These are phyloP conservation scores for Trypanosomatidae sp. DNA, from an alignment of 208 protist species.

Conservation along the genomic window DNA sequence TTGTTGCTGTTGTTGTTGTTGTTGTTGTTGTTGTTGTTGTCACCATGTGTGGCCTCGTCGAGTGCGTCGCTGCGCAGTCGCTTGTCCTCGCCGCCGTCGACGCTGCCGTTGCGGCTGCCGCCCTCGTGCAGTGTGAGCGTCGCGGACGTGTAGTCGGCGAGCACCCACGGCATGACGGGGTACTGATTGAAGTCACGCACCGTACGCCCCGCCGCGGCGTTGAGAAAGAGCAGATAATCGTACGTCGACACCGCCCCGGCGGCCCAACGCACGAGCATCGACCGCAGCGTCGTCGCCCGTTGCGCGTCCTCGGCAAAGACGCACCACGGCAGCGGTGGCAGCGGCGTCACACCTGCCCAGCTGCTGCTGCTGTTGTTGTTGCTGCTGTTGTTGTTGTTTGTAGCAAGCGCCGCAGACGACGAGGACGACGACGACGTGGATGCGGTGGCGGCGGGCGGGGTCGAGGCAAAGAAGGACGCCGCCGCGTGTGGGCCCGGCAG, in stretches of 20 bases:
- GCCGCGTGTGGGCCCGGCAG: slow-evolving; percentile 7
- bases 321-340: too few relatives aligned
- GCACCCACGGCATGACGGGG: slow-evolving; percentile 91
- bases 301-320: slow-evolving; percentile 49
- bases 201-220: slow-evolving; percentile 81
- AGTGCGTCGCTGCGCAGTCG: too few relatives aligned
- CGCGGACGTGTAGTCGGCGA: slow-evolving; percentile 61
- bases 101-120: too few relatives aligned
- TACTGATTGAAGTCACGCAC: slow-evolving; percentile 89
- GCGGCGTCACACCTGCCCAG: too few relatives aligned
- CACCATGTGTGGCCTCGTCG: too few relatives aligned
- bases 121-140: slow-evolving; percentile 62
- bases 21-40: too few relatives aligned
- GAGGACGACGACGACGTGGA: background rate
- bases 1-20: too few relatives aligned
- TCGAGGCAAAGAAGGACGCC: background rate
- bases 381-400: background rate
- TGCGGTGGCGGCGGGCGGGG: background rate
- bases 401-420: background rate
- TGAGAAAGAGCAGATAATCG: slow-evolving; percentile 85
- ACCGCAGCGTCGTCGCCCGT: slow-evolving; percentile 24
- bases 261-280: slow-evolving; percentile 84
- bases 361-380: slow-evolving; percentile 8
- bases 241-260: slow-evolving; percentile 87
- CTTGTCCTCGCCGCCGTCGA: too few relatives aligned